phyloP scores from a whole-genome alignment of 2,329 filamentous ascomycete species.

The Nothophoma quercina region DNA sequence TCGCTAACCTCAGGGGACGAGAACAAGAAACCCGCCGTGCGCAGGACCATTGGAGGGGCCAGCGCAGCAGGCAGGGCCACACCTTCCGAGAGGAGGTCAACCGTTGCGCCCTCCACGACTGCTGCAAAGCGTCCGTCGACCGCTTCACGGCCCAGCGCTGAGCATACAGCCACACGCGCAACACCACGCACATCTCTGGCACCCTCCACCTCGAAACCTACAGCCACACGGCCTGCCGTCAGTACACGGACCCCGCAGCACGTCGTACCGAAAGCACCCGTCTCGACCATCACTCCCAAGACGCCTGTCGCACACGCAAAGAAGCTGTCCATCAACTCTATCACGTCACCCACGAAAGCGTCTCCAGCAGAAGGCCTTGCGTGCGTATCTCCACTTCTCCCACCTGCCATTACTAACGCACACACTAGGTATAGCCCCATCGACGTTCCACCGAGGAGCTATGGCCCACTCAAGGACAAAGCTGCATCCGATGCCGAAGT shows the following conservation, averaged over 20 bases:
- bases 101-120: constrained; percentile 26
- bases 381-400: neutral
- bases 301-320: constrained; percentile 36
- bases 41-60: constrained; percentile 33
- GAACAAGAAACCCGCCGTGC: constrained; percentile 42
- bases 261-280: constrained; percentile 29
- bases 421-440: constrained; percentile 29
- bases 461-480: constrained; percentile 42
- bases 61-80: constrained; percentile 32
- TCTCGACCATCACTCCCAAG: constrained; percentile 22
- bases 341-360: constrained; percentile 14
- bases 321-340: constrained; percentile 37
- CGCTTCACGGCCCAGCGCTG: constrained; percentile 34
- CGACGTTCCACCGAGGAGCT: constrained; percentile 32
- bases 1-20: constrained; percentile 48
- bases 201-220: constrained; percentile 28
- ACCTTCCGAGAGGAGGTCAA: constrained; percentile 26
- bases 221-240: constrained; percentile 34
- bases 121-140: constrained; percentile 41
- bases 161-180: constrained; percentile 32
- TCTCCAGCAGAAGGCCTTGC: constrained; percentile 13
- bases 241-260: constrained; percentile 30
- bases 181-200: constrained; percentile 42
- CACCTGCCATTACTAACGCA: constrained; percentile 4
- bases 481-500: constrained; percentile 47